phyloP scores from a whole-genome alignment of 2,329 filamentous ascomycete species.

The Alternaria sp. region DNA sequence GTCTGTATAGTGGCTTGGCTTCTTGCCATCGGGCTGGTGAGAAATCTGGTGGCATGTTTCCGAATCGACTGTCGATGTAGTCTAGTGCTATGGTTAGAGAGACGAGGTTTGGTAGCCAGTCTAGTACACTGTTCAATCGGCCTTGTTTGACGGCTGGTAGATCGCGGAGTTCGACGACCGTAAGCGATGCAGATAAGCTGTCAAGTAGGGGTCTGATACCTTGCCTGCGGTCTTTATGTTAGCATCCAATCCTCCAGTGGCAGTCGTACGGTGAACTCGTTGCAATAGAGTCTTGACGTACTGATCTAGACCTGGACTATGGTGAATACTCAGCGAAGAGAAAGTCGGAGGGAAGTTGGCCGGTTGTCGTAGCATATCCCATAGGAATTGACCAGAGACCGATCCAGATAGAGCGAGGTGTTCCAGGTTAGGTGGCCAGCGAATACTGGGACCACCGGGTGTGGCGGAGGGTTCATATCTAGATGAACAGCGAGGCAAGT shows the following conservation, averaged over 20 bases:
- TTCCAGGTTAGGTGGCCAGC: conserved; percentile 54
- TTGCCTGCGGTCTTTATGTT: background rate
- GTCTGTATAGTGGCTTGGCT: conserved; percentile 43
- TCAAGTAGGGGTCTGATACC: conserved; percentile 49
- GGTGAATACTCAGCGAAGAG: conserved; percentile 45
- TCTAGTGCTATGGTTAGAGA: conserved; percentile 54
- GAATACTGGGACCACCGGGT: conserved; percentile 26
- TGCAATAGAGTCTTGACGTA: background rate
- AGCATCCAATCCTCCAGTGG: background rate
- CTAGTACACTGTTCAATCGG: conserved; percentile 51
- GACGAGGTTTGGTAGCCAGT: conserved; percentile 49
- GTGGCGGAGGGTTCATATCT: conserved; percentile 31
- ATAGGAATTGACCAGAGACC: conserved; percentile 52
- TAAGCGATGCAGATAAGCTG: conserved; percentile 42
- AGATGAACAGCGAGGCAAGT: conserved; percentile 52
- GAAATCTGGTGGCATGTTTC: conserved; percentile 27
- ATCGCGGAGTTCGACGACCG: conserved; percentile 48
- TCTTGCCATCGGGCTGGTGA: conserved; percentile 17
- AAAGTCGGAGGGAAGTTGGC: conserved; percentile 41
- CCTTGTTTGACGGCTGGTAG: conserved; percentile 49
- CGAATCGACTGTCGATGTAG: conserved; percentile 55
- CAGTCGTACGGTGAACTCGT: background rate
- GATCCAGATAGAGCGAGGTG: conserved; percentile 54
- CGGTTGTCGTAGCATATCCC: conserved; percentile 43
- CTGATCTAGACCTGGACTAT: conserved; percentile 51